Percentiles rank a stretch among this genome's conserved stretches.
These are phyloP conservation scores for Stagonosporopsis vannaccii DNA, from an alignment of 2,329 filamentous ascomycete species.

Conservation along the genomic window DNA sequence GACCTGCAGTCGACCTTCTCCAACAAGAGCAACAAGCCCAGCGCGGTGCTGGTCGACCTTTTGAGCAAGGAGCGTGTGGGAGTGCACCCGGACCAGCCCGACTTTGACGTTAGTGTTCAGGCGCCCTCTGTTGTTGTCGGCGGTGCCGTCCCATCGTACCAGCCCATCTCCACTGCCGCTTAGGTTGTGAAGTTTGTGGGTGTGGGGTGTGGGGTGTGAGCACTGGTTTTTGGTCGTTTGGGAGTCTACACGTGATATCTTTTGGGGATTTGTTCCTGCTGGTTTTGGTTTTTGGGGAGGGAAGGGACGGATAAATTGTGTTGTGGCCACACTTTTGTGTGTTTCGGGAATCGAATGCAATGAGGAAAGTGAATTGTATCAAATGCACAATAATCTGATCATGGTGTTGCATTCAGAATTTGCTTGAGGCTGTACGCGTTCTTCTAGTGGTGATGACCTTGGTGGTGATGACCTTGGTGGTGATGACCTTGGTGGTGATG, in stretches of 20 bases:
- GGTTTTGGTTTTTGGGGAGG: neutral
- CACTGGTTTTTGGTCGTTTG: conserved; percentile 5
- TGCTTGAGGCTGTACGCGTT: no score
- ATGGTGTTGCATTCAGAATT: no score
- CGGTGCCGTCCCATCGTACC: conserved; percentile 39
- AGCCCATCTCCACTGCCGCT: conserved; percentile 44
- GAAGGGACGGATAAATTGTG: neutral
- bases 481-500: no score
- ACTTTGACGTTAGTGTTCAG: conserved; percentile 40
- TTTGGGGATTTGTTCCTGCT: neutral
- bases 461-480: no score
- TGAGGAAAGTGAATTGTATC: no score
- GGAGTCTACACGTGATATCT: neutral
- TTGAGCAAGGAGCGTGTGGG: conserved; percentile 94
- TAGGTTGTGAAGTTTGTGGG: no score
- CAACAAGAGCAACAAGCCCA: conserved; percentile 84
- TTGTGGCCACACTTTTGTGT: neutral
- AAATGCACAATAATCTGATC: no score
- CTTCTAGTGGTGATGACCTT: no score
- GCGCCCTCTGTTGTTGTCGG: conserved; percentile 40
- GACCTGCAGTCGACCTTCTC: conserved; percentile 75
- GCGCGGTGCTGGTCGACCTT: conserved; percentile 86
- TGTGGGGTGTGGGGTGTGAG: neutral
- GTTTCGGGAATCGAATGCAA: no score
- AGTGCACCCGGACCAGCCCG: conserved; percentile 61